Base-by-base conservation (phyloP, 1,139 yeast species). In the Wickerhamomyces sp. region DNA sequence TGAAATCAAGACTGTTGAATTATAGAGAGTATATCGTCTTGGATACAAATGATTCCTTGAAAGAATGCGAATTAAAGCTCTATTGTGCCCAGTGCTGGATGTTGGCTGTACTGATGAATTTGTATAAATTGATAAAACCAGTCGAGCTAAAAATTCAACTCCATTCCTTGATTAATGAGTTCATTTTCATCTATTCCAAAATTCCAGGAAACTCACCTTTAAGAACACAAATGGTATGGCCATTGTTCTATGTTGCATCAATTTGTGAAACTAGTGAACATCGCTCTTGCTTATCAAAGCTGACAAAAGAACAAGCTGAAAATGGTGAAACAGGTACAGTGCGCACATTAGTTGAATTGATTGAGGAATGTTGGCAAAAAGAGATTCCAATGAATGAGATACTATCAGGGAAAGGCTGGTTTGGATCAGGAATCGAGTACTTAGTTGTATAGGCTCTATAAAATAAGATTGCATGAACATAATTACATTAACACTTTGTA, bases 201-300 rank as follows among this genome's bases (percentile, higher is more conserved):
- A 58, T 75, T 65, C 67, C 71, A 18, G 52, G 69, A 2, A 51
- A 53, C 7, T 64, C 73, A 2, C 76, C 78, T 2, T 55, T 68
- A 20, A 70, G 73, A 3, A 73, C 78, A 1, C 81, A 75, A 48
- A 75, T 75, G 80, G 78, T 75, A 3, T 75, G 80, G 80, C 81
- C 81, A 0, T 60, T 74, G 1, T 72, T 70, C 51, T 70, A 72
- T 8, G 60, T 74, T 34, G 74, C 71, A 2, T 61, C 76, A 35
- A 68, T 65, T 43, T 67, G 74, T 38, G 46, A 49, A 13, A 58
- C 64, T 0, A 50, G 42, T 0, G 58, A 47, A 17, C 72, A 71
- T 36, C 50, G 66, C 35, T 37, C 43, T 0, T 43, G 43, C 5
- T 44, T 72, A 34, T 50, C 53, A 36, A 39, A 43, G n/a, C 67